phyloP scores from a whole-genome alignment of 2,329 filamentous ascomycete genomes.

The Cordyceps militaris region DNA sequence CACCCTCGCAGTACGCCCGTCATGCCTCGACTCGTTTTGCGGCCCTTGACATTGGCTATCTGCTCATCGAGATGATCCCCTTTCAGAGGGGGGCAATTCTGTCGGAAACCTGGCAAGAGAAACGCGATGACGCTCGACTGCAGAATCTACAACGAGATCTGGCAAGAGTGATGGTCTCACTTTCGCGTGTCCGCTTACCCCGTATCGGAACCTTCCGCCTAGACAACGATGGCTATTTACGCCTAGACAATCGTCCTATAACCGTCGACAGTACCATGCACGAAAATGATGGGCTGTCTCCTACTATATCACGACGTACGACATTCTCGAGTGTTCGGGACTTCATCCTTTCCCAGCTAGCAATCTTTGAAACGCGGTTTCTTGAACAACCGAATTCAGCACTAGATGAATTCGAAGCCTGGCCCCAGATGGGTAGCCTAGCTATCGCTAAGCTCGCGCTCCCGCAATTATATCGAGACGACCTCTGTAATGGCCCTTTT shows the following conservation, averaged over 20 bases:
- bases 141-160: conserved; percentile 17
- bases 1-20: not conserved
- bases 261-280: conserved; percentile 23
- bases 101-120: conserved; percentile 16
- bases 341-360: not conserved
- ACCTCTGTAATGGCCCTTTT: conserved; percentile 25
- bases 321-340: not conserved
- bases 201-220: conserved; percentile 23
- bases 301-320: not conserved
- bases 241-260: conserved; percentile 30
- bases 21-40: not conserved
- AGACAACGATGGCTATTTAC: conserved; percentile 22
- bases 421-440: conserved; percentile 24
- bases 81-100: conserved; percentile 14
- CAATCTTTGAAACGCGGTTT: not conserved
- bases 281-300: conserved; percentile 14
- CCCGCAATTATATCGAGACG: conserved; percentile 1
- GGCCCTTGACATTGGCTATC: not conserved
- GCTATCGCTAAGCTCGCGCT: conserved; percentile 19
- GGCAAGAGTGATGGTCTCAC: conserved; percentile 21
- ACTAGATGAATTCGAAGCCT: not conserved
- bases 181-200: conserved; percentile 22
- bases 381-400: conserved; percentile 6
- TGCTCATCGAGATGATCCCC: not conserved
- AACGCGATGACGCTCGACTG: not conserved